Percentiles rank a stretch among this genome's conserved stretches.
phyloP scores from a whole-genome alignment of 257 asterid genomes.

The Solanum chiquidenum region DNA sequence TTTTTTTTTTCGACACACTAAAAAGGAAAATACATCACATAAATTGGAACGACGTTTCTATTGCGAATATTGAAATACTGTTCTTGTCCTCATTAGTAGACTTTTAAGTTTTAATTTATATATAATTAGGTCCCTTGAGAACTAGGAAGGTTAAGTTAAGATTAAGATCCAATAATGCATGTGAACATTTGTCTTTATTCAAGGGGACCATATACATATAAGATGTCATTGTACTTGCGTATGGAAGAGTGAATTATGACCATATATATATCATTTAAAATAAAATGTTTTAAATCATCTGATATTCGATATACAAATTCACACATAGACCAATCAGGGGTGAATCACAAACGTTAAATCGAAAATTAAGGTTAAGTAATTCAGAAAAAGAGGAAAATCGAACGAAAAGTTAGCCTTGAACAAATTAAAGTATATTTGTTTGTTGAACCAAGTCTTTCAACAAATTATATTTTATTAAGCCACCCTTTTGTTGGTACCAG shows the following conservation, averaged over 20 bases:
- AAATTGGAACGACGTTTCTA: background rate
- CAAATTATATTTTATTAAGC: background rate
- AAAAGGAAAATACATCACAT: too few relatives aligned
- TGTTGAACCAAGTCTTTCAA: background rate
- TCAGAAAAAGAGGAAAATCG: background rate
- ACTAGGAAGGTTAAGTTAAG: background rate
- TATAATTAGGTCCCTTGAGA: background rate
- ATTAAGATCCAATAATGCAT: background rate
- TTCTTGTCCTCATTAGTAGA: background rate
- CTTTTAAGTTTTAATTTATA: background rate
- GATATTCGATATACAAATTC: background rate
- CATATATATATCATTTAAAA: too few relatives aligned
- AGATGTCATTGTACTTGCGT: too few relatives aligned
- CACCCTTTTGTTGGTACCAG: background rate
- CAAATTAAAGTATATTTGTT: background rate
- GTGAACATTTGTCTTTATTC: background rate
- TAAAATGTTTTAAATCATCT: too few relatives aligned
- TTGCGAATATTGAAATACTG: background rate
- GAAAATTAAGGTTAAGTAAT: too few relatives aligned
- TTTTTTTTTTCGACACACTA: too few relatives aligned
- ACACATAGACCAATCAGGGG: too few relatives aligned
- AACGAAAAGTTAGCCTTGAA: background rate
- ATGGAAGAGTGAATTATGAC: too few relatives aligned
- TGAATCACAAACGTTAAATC: too few relatives aligned
- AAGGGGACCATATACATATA: background rate